These are phyloP conservation scores for Schizopora paradoxa DNA, from an alignment of 1,284 basidiomycete species.

Conservation along the genomic window DNA sequence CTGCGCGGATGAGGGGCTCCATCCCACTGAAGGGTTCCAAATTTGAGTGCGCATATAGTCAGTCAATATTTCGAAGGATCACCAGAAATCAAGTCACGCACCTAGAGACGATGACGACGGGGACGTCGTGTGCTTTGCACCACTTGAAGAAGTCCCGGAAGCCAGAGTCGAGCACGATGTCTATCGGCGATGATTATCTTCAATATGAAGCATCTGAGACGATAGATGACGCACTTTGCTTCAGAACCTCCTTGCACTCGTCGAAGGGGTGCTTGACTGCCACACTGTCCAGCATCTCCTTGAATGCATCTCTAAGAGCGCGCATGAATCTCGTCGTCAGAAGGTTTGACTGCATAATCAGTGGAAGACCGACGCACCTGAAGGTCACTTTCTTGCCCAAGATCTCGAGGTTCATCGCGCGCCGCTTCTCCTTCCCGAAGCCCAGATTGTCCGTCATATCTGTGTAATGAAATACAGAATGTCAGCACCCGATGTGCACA, in stretches of 20 bases:
- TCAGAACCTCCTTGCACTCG: conserved; percentile 68
- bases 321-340: background rate
- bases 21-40: conserved; percentile 63
- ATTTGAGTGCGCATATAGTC: background rate
- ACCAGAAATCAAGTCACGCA: conserved; percentile 33
- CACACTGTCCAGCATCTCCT: conserved; percentile 75
- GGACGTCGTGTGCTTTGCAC: conserved; percentile 73
- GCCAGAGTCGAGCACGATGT: conserved; percentile 81
- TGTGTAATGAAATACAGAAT: conserved; percentile 25
- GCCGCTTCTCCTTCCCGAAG: conserved; percentile 61
- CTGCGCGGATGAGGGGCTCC: conserved; percentile 86
- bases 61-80: background rate
- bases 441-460: conserved; percentile 77
- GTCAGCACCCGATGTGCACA: conserved; percentile 8
- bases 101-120: conserved; percentile 91
- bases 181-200: conserved; percentile 40
- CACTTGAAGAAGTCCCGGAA: conserved; percentile 84
- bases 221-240: conserved; percentile 44
- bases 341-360: background rate
- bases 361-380: conserved; percentile 42
- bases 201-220: conserved; percentile 12
- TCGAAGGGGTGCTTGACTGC: conserved; percentile 63
- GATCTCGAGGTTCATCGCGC: conserved; percentile 68
- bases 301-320: conserved; percentile 64
- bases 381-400: conserved; percentile 64